Evolutionary conservation across 768 basidiomycete species (phyloP), one percentile per base, ranked within the genome.

Genomic region (Termitomyces sp.): DNA sequence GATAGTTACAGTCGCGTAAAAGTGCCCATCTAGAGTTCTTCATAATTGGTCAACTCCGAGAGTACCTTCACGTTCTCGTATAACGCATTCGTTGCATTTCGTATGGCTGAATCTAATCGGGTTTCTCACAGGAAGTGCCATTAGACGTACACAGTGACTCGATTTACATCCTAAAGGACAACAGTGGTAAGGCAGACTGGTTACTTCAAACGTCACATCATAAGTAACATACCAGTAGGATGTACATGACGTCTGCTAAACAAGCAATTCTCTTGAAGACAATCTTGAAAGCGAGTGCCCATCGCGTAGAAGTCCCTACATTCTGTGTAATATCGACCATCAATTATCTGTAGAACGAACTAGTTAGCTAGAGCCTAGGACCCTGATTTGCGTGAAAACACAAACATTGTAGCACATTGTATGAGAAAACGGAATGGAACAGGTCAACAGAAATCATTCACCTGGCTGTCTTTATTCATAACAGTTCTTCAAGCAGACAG

Each of bases 401-500:
- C 85, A 51, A 65, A 89, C 89, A 71, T 90, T 89, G 73, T 88
- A 81, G 70, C 89, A 91, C 89, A 90, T 90, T 56, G 67, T 69
- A 41, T 22, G n/a, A 27, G 15, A 30, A 16, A 30, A 27, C 39
- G 11, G 27, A 27, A 16, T 46, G 54, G 54, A 36, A 30, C 2
- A 18, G 30, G 37, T 18, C 39, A 12, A 30, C 13, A 13, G 27
- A 58, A 31, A 20, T 41, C 56, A 47, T 49, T 53, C 45, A 45
- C 37, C 48, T 45, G 36, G 34, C 58, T 48, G 45, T 55, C 58
- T 66, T 67, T 63, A 67, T 61, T 39, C 54, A 46, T 52, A 56
- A 49, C 59, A 31, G 37, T 50, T 53, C 55, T 56, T 60, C 60
- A 60, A 58, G 61, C 63, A 63, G 62, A 69, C 63, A 61, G 66